These are phyloP conservation scores for Luffa acutangula DNA, from an alignment of 306 rosid genomes.

Conservation along the genomic window DNA sequence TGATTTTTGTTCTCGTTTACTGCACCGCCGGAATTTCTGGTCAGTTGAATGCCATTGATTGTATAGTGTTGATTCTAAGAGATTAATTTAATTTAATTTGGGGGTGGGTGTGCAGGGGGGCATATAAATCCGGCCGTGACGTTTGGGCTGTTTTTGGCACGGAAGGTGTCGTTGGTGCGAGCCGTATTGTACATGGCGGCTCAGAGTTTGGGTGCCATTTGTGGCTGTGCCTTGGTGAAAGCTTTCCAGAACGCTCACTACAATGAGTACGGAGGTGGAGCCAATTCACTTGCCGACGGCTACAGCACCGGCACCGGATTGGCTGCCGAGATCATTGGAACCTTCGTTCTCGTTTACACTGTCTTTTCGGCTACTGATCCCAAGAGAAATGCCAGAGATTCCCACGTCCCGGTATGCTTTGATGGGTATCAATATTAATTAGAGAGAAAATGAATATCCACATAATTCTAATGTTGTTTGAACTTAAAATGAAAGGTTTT, in stretches of 20 bases:
- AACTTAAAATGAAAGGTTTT: slow-evolving; percentile 4
- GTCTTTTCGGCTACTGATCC: slow-evolving; percentile 21
- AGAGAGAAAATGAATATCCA: not conserved
- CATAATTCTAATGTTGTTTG: not conserved
- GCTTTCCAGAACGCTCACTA: not conserved
- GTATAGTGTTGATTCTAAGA: too few species aligned
- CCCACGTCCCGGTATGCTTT: slow-evolving; percentile 11
- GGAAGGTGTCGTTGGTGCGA: slow-evolving; percentile 17
- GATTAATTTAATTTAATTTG: too few species aligned
- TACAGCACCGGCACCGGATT: slow-evolving; percentile 17
- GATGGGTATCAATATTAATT: not conserved
- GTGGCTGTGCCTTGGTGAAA: slow-evolving; percentile 19
- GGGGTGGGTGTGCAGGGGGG: slow-evolving; percentile 2
- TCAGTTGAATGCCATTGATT: too few species aligned
- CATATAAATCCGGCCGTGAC: slow-evolving; percentile 24
- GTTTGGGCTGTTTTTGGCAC: slow-evolving; percentile 11
- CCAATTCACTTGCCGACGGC: slow-evolving; percentile 5
- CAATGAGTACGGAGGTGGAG: not conserved
- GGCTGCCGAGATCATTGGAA: slow-evolving; percentile 21
- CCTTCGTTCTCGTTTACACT: slow-evolving; percentile 17
- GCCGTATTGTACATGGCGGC: slow-evolving; percentile 16
- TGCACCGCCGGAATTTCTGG: slow-evolving; percentile 24
- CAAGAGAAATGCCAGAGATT: slow-evolving; percentile 17
- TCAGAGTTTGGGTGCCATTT: slow-evolving; percentile 20
- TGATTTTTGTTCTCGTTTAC: slow-evolving; percentile 20